phyloP scores from a whole-genome alignment of 1,284 basidiomycete genomes.

The Cystobasidium slooffiae region DNA sequence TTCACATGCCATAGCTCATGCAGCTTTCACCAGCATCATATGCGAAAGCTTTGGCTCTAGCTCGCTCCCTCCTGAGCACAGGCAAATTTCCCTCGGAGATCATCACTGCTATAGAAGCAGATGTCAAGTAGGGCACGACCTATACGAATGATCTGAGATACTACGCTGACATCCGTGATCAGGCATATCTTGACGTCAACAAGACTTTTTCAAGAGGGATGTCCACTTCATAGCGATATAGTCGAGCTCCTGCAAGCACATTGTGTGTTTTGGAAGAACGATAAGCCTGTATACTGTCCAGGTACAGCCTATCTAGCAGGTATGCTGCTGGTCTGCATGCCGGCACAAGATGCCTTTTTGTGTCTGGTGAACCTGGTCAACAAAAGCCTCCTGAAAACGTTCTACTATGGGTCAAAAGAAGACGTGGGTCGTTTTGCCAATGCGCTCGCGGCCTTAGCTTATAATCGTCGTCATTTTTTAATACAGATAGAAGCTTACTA shows the following conservation, averaged over 20 bases:
- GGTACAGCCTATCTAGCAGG: conserved; percentile 51
- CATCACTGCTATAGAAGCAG: conserved; percentile 74
- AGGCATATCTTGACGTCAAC: conserved; percentile 73
- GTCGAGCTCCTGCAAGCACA: conserved; percentile 87
- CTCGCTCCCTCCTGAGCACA: conserved; percentile 70
- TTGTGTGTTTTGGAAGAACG: conserved; percentile 71
- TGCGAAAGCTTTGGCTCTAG: conserved; percentile 71
- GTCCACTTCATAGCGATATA: conserved; percentile 83
- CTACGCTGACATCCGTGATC: background rate
- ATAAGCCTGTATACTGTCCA: conserved; percentile 70
- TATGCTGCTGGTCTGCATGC: conserved; percentile 74
- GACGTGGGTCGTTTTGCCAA: conserved; percentile 67
- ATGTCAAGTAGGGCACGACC: conserved; percentile 64
- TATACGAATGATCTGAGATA: background rate
- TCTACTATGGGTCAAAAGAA: conserved; percentile 76
- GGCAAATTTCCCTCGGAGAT: conserved; percentile 75
- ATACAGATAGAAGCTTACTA: conserved; percentile 56
- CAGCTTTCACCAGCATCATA: conserved; percentile 58
- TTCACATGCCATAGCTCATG: conserved; percentile 34
- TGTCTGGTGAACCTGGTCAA: conserved; percentile 86
- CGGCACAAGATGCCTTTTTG: conserved; percentile 73
- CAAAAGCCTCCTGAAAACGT: conserved; percentile 80
- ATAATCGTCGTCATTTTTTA: too few species aligned
- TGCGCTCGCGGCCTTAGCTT: background rate
- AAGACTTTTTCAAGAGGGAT: conserved; percentile 81